Base-by-base conservation (phyloP, 2,329 filamentous ascomycete species). In the Onygenales sp. region DNA sequence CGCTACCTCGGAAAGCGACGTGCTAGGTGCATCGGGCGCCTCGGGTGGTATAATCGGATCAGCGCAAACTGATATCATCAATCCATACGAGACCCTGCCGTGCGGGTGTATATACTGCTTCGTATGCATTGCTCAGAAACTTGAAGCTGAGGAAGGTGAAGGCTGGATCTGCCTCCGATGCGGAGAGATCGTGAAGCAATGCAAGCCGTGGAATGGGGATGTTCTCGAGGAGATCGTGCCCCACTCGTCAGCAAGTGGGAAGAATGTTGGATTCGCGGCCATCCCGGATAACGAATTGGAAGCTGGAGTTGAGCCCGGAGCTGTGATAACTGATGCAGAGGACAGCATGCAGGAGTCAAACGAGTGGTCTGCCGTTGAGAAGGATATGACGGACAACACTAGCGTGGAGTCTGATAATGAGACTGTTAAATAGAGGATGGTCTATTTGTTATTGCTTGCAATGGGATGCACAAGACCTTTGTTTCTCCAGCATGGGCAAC, bases 71-170 rank as follows among this genome's bases (percentile, higher is more conserved):
- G 93, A 97, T 63, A 85, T 97, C 57, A 96, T 92, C 4, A 98
- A 97, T 66, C 91, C 93, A 0, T 98, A 98, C 67, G 89, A 95
- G 71, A 83, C 90, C 0, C 81, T 91, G 2, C 85, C 89, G 0
- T 98, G 93, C 63, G 87, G 87, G 0, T 95, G 91, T 68, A 78
- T 96, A 55, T 98, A 97, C 72, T 98, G 93, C 71, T 98, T 94
- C 66, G 89, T 95, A 14, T 98, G 93, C 65, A 72, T 97, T n/a
- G 89, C 91, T 2, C 89, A 90, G 54, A 83, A 88, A 55, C 78
- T 98, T 43, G 92, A 96, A 69, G 83, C 85, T 5, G 92, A 97
- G 70, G 92, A 96, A 67, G 93, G 92, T 35, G 89, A 96, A 65
- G 92, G 92, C 2, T 96, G 91, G 89, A 80, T 83, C 9, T 98